These are phyloP conservation scores for Cercospora sojina DNA, from an alignment of 2,329 filamentous ascomycete species.

Conservation along the genomic window DNA sequence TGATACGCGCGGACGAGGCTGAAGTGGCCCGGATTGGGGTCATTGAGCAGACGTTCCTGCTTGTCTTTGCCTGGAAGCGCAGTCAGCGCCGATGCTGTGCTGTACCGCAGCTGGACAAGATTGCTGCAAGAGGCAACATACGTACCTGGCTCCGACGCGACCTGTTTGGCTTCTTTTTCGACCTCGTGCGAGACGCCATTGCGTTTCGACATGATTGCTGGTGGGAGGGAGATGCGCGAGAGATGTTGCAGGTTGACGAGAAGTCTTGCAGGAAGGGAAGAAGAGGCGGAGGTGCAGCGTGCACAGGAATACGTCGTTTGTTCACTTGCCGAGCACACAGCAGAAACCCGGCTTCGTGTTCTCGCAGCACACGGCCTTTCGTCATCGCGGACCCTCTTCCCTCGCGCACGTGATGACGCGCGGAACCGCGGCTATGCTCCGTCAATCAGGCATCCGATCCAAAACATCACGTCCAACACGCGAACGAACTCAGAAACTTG, in stretches of 20 bases:
- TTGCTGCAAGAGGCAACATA: conserved; percentile 25
- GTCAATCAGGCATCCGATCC: conserved; percentile 5
- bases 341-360: conserved; percentile 2
- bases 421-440: not conserved
- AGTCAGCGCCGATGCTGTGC: not conserved
- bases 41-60: conserved; percentile 70
- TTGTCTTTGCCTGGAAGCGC: conserved; percentile 62
- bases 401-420: conserved; percentile 1
- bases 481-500: not conserved
- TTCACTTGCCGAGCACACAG: conserved; percentile 1
- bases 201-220: conserved; percentile 62
- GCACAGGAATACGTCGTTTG: conserved; percentile 1
- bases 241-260: not conserved
- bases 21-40: conserved; percentile 69
- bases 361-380: not conserved
- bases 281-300: not conserved
- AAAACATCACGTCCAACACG: conserved; percentile 8
- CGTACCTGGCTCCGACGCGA: conserved; percentile 47
- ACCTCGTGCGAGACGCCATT: conserved; percentile 53
- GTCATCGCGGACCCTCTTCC: conserved; percentile 7
- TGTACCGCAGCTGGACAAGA: not conserved
- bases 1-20: conserved; percentile 62
- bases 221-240: not conserved
- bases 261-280: conserved; percentile 1
- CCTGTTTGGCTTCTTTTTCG: conserved; percentile 44